Evolutionary conservation across 2,329 filamentous ascomycete genomes (phyloP), one percentile per base, ranked within the genome.

Genomic region (Xylaria sp.): DNA sequence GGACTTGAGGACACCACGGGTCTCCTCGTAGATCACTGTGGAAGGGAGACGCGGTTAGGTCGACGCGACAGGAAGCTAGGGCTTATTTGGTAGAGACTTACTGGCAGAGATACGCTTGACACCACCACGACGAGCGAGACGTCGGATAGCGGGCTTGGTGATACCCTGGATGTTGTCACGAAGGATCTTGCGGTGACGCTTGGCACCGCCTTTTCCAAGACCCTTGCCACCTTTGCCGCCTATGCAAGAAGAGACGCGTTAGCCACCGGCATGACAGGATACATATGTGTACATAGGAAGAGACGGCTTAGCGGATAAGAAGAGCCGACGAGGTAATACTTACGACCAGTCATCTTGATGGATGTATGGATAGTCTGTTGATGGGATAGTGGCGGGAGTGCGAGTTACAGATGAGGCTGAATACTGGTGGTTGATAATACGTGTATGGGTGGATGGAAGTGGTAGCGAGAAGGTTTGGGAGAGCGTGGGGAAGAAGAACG

Each of bases 121-220:
- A 92, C 92, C 92, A 80, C 92, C 92, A 94, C 92, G 92, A 82
- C 92, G 92, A 68, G 92, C 92, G 77, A 97, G 92, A 95, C 92
- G 92, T 74, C 92, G 89, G 80, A 97, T 97, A 73, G 92, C 92
- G 73, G 92, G 92, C 89, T 97, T 97, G 75, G 92, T 97, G 76
- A 97, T 97, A 82, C 92, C 92, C 83, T 97, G 92, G 76, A 97
- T 97, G 90, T 96, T 97, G 89, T 96, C 92, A 81, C 92, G 91
- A 79, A 97, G 86, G 84, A 97, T 97, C 90, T 97, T 97, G 75
- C 93, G 88, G 83, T 97, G 92, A 81, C 92, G 92, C 90, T 97
- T 97, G 80, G 93, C 93, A 79, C 92, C 92, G 69, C 92, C 92
- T 88, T 96, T 96, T 78, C 92, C 92, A 80, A 96, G 91, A 78